phyloP scores from a whole-genome alignment of 805 yeast genomes.

The Teunomyces atbi region DNA sequence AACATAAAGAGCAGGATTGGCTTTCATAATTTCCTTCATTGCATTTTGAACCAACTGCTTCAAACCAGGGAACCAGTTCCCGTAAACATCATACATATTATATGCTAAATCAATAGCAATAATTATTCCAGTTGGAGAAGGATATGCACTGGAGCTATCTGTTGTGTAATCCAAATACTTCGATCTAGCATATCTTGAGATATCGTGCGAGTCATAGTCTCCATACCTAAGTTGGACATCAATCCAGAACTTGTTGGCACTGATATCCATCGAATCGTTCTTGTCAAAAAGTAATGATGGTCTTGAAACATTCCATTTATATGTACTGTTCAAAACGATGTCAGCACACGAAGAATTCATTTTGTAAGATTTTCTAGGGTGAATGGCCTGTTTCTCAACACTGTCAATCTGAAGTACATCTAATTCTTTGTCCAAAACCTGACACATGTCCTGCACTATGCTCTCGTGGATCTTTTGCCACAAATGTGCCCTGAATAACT shows the following conservation, averaged over 20 bases:
- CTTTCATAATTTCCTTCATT: constrained; percentile 89
- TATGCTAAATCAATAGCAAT: constrained; percentile 91
- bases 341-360: constrained; percentile 97
- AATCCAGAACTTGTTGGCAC: constrained; percentile 80
- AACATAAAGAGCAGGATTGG: constrained; percentile 90
- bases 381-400: constrained; percentile 89
- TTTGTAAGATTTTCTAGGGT: constrained; percentile 94
- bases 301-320: constrained; percentile 77
- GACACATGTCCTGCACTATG: constrained; percentile 89
- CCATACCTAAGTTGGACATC: constrained; percentile 96
- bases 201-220: constrained; percentile 96
- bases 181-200: constrained; percentile 88
- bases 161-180: constrained; percentile 91
- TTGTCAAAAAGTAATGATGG: constrained; percentile 79
- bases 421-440: constrained; percentile 83
- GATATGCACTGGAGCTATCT: constrained; percentile 81
- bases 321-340: constrained; percentile 68
- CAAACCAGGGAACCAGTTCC: constrained; percentile 96
- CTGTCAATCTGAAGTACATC: constrained; percentile 78
- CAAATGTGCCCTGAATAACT: constrained; percentile 93
- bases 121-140: constrained; percentile 90
- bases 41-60: constrained; percentile 88
- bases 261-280: constrained; percentile 58
- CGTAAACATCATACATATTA: constrained; percentile 94
- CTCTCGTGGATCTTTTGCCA: constrained; percentile 99